Base-by-base conservation (phyloP, 768 basidiomycete genomes). In the Lentinula guzmanii region DNA sequence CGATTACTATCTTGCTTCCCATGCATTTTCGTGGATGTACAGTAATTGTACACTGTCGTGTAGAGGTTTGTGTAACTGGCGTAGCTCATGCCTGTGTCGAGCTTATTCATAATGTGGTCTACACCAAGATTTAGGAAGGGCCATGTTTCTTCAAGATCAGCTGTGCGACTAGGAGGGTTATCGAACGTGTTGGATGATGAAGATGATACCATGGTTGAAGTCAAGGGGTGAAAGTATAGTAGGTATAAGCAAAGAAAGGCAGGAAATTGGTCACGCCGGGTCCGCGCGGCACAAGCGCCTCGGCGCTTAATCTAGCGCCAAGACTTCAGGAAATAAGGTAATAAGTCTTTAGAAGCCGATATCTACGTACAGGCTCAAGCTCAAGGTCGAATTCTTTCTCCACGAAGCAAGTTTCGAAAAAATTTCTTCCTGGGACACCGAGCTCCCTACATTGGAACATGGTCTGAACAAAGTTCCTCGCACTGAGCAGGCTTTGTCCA, bases 31-130 rank as follows among this genome's bases (percentile, higher is more conserved):
- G 90, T 90, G 31, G 89, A 90, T 21, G 93, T 97, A 71, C 97
- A 99, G 73, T 96, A 98, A 77, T 98, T 98, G 81, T 99, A 98
- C 7, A 93, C 91, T 57, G 95, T 92, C 21, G 95, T 96, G 75
- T 98, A 86, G 46, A 87, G 66, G 68, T 87, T 93, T 91, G 89
- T 93, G 72, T 93, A 93, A 80, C 86, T 93, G 65, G 39, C 62
- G 68, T 76, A 92, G 24, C 90, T 91, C 58, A 94, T 87, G 63
- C 92, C 92, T 0, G 90, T 90, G 69, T 92, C 89, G 24, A 93
- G 79, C 74, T 90, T 91, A 65, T 88, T 92, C 91, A 94, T 93
- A 71, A 94, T 93, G 69, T 93, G 91, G 75, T 94, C 91, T 34
- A 93, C 89, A 50, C 87, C 87, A 60, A 93, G 90, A 73, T 91